Percentiles rank a stretch among this genome's conserved stretches.
Evolutionary conservation across 805 yeast species (phyloP).

Genomic region (Teunomyces gatunensis): DNA sequence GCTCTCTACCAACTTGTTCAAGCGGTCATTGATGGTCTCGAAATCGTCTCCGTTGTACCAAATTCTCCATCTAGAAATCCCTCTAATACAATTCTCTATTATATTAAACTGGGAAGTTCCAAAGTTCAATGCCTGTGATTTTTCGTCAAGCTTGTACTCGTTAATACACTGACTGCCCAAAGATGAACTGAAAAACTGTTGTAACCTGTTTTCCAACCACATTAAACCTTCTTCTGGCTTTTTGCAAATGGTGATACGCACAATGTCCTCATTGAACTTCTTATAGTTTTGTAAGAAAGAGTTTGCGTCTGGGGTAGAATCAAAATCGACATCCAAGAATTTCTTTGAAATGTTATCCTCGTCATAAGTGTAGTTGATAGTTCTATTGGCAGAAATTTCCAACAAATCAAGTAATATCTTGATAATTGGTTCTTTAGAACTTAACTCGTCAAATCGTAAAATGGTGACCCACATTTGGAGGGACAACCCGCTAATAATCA

Average conservation of each 20-base stretch:
- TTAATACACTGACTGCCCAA: slow-evolving; percentile 64
- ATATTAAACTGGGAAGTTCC: slow-evolving; percentile 82
- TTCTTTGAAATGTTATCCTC: slow-evolving; percentile 63
- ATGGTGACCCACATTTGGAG: slow-evolving; percentile 93
- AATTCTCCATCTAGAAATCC: slow-evolving; percentile 91
- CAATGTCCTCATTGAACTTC: slow-evolving; percentile 85
- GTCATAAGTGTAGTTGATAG: slow-evolving; percentile 68
- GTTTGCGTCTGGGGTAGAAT: slow-evolving; percentile 74
- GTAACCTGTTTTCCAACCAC: slow-evolving; percentile 78
- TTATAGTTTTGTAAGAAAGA: slow-evolving; percentile 77
- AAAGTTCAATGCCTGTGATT: slow-evolving; percentile 64
- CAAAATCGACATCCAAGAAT: slow-evolving; percentile 83
- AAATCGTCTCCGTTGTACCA: slow-evolving; percentile 71
- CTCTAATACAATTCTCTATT: slow-evolving; percentile 87
- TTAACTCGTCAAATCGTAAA: slow-evolving; percentile 73
- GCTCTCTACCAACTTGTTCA: slow-evolving; percentile 57
- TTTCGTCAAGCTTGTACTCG: slow-evolving; percentile 52
- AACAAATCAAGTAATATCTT: slow-evolving; percentile 63
- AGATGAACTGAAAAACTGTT: slow-evolving; percentile 66
- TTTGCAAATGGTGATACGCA: slow-evolving; percentile 82
- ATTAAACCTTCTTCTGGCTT: slow-evolving; percentile 75
- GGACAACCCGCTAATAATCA: slow-evolving; percentile 87
- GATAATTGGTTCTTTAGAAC: slow-evolving; percentile 54
- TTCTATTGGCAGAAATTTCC: slow-evolving; percentile 73
- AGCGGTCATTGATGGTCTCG: slow-evolving; percentile 50